Base-by-base conservation (phyloP, 1,284 basidiomycete species). In the Sanghuangporus sanghuang region DNA sequence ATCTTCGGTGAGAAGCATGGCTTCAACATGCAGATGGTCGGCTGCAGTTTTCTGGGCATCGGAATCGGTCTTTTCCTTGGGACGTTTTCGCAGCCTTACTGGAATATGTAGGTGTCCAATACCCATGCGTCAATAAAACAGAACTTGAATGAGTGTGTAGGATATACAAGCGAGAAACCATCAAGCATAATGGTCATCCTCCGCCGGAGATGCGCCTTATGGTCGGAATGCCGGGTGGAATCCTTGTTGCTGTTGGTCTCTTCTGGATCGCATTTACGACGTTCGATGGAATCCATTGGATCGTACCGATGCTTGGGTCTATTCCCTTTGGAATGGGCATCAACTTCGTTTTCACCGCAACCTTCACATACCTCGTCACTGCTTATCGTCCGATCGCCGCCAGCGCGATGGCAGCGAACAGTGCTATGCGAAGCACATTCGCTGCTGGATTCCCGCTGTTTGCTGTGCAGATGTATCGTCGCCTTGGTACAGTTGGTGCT, bases 321-420 rank as follows among this genome's bases (percentile, higher is more conserved):
- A 70, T 85, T 6, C 86, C 85, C 0, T 87, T 89, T 64, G 86
- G 86, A 9, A 69, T 77, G 0, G 85, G 85, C 3, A 76, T 81
- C 6, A 81, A 85, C 57, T 87, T 83, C 68, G 79, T 84, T 35
- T 93, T 85, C 73, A 85, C 83, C 0, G 81, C 83, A 1, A 85
- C 84, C 1, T 92, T 92, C 76, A 89, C 88, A 0, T 89, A 88
- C 69, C 78, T 87, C 56, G 85, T 85, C 27, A 85, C 82, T 23
- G 86, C 89, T 0, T 93, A 91, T 71, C 82, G 89, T 11, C 90
- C 90, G 0, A 86, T 92, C 49, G 89, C 91, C 0, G 90, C 91
- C 1, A 86, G 83, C 9, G 89, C 89, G 0, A 85, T 93, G 82
- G 88, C 90, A 0, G 78, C 84, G 36, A 93, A 93, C 71, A 85